Evolutionary conservation across 257 asterid species (phyloP).

Genomic region (Parsonsia alboflavescens): DNA sequence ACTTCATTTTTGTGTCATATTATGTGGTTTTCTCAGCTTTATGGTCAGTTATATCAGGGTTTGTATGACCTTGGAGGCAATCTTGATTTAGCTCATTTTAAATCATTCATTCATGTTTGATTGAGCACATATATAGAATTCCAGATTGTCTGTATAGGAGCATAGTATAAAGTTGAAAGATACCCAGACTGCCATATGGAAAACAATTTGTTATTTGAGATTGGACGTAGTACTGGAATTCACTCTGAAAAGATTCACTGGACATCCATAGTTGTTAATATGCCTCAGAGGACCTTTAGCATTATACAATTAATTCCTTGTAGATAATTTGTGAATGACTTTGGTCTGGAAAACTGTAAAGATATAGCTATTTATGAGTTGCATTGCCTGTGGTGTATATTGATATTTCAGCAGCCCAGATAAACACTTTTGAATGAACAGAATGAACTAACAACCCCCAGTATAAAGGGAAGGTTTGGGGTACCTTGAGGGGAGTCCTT

Average conservation of each 20-base stretch:
- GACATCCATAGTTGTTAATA: not conserved
- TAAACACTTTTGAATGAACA: not conserved
- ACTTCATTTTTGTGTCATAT: not conserved
- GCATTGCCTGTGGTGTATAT: not conserved
- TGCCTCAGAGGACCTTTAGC: not conserved
- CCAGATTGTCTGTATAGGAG: not conserved
- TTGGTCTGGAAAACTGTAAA: not conserved
- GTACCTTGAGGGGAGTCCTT: too few species aligned
- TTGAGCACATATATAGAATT: not conserved
- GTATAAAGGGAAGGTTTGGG: too few species aligned
- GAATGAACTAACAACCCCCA: too few species aligned
- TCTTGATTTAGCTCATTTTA: not conserved
- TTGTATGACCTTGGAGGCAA: not conserved
- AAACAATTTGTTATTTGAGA: not conserved
- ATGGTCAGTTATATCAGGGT: not conserved
- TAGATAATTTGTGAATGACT: not conserved
- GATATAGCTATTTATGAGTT: not conserved
- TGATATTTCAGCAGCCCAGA: not conserved
- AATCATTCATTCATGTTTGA: not conserved
- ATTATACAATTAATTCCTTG: not conserved
- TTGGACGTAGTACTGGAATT: not conserved
- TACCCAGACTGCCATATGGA: not conserved
- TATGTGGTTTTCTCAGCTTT: not conserved
- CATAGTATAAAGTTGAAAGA: not conserved
- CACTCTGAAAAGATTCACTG: not conserved